Evolutionary conservation across 371 early-diverging fungal species (phyloP).

Genomic region (Rhizopus sp.): DNA sequence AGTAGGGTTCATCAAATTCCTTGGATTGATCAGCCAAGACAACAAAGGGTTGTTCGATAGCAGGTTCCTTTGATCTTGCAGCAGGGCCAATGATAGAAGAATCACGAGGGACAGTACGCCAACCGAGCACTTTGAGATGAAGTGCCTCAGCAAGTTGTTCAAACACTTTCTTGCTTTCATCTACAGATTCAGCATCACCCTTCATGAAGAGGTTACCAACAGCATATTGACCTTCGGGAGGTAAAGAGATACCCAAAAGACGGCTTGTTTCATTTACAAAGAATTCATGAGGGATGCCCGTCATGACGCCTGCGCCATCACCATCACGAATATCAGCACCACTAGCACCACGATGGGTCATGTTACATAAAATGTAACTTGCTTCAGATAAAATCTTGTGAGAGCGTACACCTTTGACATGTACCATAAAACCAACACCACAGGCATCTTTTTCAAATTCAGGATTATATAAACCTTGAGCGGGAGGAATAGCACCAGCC

Average conservation of each 20-base stretch:
- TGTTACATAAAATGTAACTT: constrained; percentile 88
- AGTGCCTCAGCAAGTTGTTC: constrained; percentile 71
- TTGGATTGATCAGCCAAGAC: constrained; percentile 39
- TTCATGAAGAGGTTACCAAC: constrained; percentile 93
- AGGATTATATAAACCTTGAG: constrained; percentile 91
- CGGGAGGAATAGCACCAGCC: constrained; percentile 82
- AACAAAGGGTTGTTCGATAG: constrained; percentile 92
- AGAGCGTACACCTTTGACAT: constrained; percentile 83
- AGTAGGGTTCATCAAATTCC: constrained; percentile 70
- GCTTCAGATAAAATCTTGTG: constrained; percentile 92
- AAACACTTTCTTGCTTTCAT: constrained; percentile 73
- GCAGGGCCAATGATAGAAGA: constrained; percentile 87
- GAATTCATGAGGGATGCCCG: constrained; percentile 89
- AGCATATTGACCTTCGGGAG: constrained; percentile 85
- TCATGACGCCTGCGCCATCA: constrained; percentile 93
- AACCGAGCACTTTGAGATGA: constrained; percentile 80
- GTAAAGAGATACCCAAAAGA: constrained; percentile 64
- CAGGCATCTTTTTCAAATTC: constrained; percentile 92
- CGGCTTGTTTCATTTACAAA: constrained; percentile 66
- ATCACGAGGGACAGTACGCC: constrained; percentile 91
- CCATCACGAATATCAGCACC: constrained; percentile 90
- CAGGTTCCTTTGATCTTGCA: constrained; percentile 90
- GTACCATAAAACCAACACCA: constrained; percentile 96
- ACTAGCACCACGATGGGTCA: constrained; percentile 96
- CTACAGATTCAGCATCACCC: constrained; percentile 57